Base-by-base conservation (phyloP, 2,329 filamentous ascomycete species). In the Cadophora malorum region DNA sequence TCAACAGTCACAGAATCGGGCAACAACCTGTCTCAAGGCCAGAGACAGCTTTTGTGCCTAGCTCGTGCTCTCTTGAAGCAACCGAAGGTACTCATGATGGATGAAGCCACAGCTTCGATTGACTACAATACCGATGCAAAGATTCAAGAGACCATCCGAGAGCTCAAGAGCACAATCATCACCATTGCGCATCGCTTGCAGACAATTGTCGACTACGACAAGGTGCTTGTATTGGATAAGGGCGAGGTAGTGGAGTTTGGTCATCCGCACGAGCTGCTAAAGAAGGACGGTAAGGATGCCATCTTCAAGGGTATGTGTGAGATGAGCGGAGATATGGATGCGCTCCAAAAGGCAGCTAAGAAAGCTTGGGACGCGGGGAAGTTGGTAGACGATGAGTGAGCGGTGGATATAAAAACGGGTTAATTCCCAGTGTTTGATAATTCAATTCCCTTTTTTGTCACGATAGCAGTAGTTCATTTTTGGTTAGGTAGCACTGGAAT, bases 151-250 rank as follows among this genome's bases (percentile, higher is more conserved):
- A 98, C 96, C 0, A 94, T 99, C 69, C 91, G 94, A n/a, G 92
- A 97, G 79, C 86, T 98, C 74, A 91, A 90, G 72, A 93, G 94
- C 79, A 99, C 96, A 0, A 97, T 96, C 69, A 92, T 98, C 78
- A 98, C 96, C 0, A 98, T 99, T 76, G 96, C 96, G 0, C 96
- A 99, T 80, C 89, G 96, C 21, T 84, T 99, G 71, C 94, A 97
- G 78, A 99, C 96, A 0, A 98, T 99, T 79, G 94, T 96, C 33
- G 96, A 99, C 78, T 99, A 98, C 77, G 96, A 99, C 81, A 97
- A 97, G 83, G 95, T 99, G 16, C 83, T 99, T 19, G 94, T 99
- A 14, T 84, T 99, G 4, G 96, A 99, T 76, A 93, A 94, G 78
- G 96, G 96, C 10, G 81, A 87, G 68, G 91, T 98, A 23, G 86